These are phyloP conservation scores for Pleurotus cornucopiae DNA, from an alignment of 768 basidiomycete genomes.

Conservation along the genomic window DNA sequence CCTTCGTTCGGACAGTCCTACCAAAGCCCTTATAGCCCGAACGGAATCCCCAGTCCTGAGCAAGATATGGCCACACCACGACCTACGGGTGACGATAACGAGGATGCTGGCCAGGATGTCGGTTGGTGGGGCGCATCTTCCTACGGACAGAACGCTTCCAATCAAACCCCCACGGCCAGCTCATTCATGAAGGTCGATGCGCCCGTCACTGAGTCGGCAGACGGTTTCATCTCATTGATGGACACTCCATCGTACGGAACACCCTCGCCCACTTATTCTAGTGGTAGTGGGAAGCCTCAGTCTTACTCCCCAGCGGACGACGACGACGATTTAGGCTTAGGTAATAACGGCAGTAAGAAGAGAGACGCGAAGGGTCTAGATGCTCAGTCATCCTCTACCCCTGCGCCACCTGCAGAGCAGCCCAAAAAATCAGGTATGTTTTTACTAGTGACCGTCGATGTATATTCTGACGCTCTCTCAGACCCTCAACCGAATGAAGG, in stretches of 20 bases:
- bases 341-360: constrained; percentile 41
- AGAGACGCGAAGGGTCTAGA: constrained; percentile 8
- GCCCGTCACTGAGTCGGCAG: constrained; percentile 34
- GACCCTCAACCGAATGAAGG: constrained; percentile 24
- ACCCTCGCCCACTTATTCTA: constrained; percentile 19
- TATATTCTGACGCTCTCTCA: background rate
- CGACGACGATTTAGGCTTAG: constrained; percentile 88
- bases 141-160: constrained; percentile 27
- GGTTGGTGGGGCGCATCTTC: constrained; percentile 64
- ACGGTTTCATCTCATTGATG: constrained; percentile 84
- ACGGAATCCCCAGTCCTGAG: constrained; percentile 32
- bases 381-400: background rate
- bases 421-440: constrained; percentile 25
- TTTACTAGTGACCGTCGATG: background rate
- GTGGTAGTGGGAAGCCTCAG: constrained; percentile 8
- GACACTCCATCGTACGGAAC: constrained; percentile 48
- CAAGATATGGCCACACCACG: constrained; percentile 28
- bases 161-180: constrained; percentile 64
- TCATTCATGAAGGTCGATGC: constrained; percentile 54
- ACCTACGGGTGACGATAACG: constrained; percentile 22
- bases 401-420: constrained; percentile 13
- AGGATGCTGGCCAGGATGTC: constrained; percentile 35
- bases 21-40: constrained; percentile 17
- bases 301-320: constrained; percentile 48
- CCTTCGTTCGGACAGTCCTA: constrained; percentile 29